These are phyloP conservation scores for Zymoseptoria passerinii DNA, from an alignment of 2,329 filamentous ascomycete genomes.

Conservation along the genomic window DNA sequence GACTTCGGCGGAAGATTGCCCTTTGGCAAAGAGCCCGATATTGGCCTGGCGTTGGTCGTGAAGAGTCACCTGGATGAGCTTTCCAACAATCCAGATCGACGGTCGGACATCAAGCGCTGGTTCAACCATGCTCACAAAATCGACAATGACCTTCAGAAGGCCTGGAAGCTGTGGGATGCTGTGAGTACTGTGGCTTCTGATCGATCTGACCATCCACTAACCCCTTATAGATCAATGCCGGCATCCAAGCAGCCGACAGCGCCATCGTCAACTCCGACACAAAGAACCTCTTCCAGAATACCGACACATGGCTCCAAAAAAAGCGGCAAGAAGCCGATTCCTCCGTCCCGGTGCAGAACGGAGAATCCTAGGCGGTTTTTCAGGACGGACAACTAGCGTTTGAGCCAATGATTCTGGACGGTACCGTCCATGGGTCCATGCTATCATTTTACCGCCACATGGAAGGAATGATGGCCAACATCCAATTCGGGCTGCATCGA, in stretches of 20 bases:
- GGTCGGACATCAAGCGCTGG: conserved; percentile 48
- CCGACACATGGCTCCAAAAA: conserved; percentile 49
- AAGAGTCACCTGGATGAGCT: conserved; percentile 73
- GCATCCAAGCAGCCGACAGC: conserved; percentile 47
- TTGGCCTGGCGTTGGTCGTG: conserved; percentile 68
- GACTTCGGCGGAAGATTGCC: conserved; percentile 63
- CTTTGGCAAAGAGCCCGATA: conserved; percentile 62
- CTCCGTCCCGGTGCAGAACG: not conserved
- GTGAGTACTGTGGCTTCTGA: conserved; percentile 35
- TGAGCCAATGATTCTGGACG: not conserved
- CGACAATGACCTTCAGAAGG: conserved; percentile 48
- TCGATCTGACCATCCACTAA: conserved; percentile 6
- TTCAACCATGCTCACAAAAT: conserved; percentile 54
- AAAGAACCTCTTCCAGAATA: conserved; percentile 49
- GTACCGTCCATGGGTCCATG: not conserved
- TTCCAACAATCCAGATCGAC: conserved; percentile 44
- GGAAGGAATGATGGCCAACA: not conserved
- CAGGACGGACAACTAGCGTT: not conserved
- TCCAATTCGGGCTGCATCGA: not conserved
- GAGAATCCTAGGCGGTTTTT: conserved; percentile 5
- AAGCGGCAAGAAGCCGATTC: conserved; percentile 10
- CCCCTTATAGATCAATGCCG: conserved; percentile 45
- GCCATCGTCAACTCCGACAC: conserved; percentile 37
- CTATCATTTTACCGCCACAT: not conserved
- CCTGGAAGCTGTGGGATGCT: conserved; percentile 58